These are phyloP conservation scores for Neonectria punicea DNA, from an alignment of 2,329 filamentous ascomycete species.

Conservation along the genomic window DNA sequence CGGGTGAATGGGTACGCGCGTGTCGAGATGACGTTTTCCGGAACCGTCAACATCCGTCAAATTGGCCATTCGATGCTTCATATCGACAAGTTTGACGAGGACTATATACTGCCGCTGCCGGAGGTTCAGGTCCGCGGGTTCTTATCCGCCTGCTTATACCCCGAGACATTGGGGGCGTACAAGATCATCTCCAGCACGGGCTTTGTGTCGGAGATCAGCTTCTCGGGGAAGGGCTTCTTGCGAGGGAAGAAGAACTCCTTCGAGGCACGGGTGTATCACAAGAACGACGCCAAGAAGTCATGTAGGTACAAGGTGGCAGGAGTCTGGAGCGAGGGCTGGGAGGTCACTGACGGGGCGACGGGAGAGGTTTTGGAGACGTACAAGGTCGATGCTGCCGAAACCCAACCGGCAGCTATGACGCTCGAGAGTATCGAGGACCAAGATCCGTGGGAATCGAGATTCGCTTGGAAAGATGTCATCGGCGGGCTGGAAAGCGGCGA, in stretches of 20 bases:
- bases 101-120: conserved; percentile 60
- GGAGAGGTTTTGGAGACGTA: conserved; percentile 51
- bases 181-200: conserved; percentile 58
- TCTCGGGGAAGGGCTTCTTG: conserved; percentile 57
- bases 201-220: conserved; percentile 58
- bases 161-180: conserved; percentile 58
- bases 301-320: conserved; percentile 28
- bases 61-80: conserved; percentile 61
- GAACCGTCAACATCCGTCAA: conserved; percentile 61
- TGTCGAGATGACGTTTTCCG: conserved; percentile 63
- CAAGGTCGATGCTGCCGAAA: conserved; percentile 45
- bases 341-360: conserved; percentile 40
- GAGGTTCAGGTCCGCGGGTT: conserved; percentile 61
- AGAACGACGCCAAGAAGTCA: conserved; percentile 43
- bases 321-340: conserved; percentile 38
- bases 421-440: conserved; percentile 67
- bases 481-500: conserved; percentile 77
- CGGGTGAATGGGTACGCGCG: conserved; percentile 62
- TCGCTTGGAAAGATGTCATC: conserved; percentile 83
- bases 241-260: conserved; percentile 54
- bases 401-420: conserved; percentile 49
- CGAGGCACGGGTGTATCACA: conserved; percentile 54
- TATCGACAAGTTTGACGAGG: conserved; percentile 60
- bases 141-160: conserved; percentile 58
- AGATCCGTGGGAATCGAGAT: conserved; percentile 81